Conservation (phyloP, 805 yeast genomes). For the Zygosaccharomyces kombuchaensis region DNA sequence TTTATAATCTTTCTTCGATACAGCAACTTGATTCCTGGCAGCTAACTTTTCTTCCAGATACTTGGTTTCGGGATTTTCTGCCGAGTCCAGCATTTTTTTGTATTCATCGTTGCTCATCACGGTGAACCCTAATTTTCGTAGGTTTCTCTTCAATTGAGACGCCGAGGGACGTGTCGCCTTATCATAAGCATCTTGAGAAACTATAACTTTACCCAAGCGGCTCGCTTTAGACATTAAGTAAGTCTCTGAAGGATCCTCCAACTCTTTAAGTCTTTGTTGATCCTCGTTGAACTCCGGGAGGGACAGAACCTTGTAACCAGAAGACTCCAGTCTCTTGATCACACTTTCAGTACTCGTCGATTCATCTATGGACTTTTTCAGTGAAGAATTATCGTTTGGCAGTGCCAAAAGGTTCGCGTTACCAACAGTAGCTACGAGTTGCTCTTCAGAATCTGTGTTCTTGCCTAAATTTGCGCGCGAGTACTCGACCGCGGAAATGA, state of each 20-base stretch:
- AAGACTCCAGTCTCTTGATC: conserved; percentile 6
- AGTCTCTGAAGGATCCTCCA: conserved; percentile 16
- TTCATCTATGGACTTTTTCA: conserved; percentile 6
- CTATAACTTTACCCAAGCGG: conserved; percentile 20
- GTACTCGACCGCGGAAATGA: neutral
- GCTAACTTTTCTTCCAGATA: conserved; percentile 16
- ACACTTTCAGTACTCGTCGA: conserved; percentile 3
- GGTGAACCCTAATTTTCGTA: conserved; percentile 5
- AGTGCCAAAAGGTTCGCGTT: conserved; percentile 26
- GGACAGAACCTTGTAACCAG: conserved; percentile 10
- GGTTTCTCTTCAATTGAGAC: neutral
- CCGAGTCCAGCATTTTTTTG: conserved; percentile 1
- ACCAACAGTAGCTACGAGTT: conserved; percentile 25
- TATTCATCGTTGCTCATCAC: conserved; percentile 8
- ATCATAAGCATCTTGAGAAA: conserved; percentile 18
- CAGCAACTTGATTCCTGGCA: conserved; percentile 9
- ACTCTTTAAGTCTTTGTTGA: conserved; percentile 7
- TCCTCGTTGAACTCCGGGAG: conserved; percentile 10
- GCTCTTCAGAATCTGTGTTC: conserved; percentile 10
- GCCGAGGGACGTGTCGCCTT: conserved; percentile 7
- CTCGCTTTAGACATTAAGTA: conserved; percentile 16
- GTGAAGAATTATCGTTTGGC: conserved; percentile 22
- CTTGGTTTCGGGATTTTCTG: conserved; percentile 15
- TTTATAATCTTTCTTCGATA: conserved; percentile 17
- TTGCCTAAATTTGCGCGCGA: neutral